These are phyloP conservation scores for Arxiozyma telluris DNA, from an alignment of 1,139 yeast species.

Conservation along the genomic window DNA sequence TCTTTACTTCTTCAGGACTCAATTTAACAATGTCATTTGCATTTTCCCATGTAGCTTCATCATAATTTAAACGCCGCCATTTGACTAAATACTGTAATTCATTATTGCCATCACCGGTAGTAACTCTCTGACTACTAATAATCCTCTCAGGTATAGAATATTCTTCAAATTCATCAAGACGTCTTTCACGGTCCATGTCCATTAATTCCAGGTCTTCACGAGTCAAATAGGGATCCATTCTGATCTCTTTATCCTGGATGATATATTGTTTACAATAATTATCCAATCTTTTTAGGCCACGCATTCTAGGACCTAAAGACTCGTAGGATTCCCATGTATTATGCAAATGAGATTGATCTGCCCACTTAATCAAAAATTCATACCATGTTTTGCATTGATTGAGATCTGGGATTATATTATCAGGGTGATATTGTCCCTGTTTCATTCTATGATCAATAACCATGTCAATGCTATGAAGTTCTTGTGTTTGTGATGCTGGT, in stretches of 20 bases:
- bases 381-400: conserved; percentile 51
- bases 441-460: conserved; percentile 32
- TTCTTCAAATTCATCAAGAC: conserved; percentile 75
- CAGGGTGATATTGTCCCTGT: conserved; percentile 24
- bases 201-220: conserved; percentile 86
- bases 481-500: conserved; percentile 19
- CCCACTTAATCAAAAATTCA: conserved; percentile 77
- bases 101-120: conserved; percentile 51
- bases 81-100: conserved; percentile 77
- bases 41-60: conserved; percentile 95
- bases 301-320: conserved; percentile 35
- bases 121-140: conserved; percentile 77
- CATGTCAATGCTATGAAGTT: conserved; percentile 33
- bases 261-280: conserved; percentile 71
- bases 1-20: conserved; percentile 78
- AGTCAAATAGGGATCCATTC: conserved; percentile 73
- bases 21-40: conserved; percentile 77
- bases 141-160: conserved; percentile 83
- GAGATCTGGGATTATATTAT: conserved; percentile 33
- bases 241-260: conserved; percentile 60
- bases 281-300: conserved; percentile 80
- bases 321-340: conserved; percentile 86
- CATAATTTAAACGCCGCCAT: conserved; percentile 90
- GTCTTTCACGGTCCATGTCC: conserved; percentile 83
- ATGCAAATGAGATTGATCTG: conserved; percentile 79